phyloP scores from a whole-genome alignment of 768 basidiomycete genomes.

The Tricholoma matsutake region DNA sequence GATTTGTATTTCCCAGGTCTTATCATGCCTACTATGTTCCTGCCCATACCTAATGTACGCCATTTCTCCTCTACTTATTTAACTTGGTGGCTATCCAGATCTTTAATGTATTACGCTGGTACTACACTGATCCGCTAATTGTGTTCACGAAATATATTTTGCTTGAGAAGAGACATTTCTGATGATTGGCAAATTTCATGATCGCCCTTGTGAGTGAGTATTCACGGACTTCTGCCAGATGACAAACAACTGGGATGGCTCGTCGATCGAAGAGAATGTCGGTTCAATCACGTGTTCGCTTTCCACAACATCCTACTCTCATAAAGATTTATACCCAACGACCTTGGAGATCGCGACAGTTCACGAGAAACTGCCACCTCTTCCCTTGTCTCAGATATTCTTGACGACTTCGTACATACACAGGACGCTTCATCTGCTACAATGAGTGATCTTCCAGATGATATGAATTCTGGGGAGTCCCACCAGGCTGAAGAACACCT shows the following conservation, averaged over 20 bases:
- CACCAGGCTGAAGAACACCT: not conserved
- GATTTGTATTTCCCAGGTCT: slow-evolving; percentile 68
- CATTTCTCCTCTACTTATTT: slow-evolving; percentile 32
- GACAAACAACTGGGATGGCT: slow-evolving; percentile 90
- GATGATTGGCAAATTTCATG: slow-evolving; percentile 74
- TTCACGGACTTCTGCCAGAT: slow-evolving; percentile 45
- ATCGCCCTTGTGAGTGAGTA: slow-evolving; percentile 20
- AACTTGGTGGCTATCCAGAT: slow-evolving; percentile 59
- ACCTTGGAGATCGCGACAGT: not conserved
- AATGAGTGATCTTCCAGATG: not conserved
- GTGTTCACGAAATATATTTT: slow-evolving; percentile 83
- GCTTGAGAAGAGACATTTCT: slow-evolving; percentile 69
- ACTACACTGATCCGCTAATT: slow-evolving; percentile 82
- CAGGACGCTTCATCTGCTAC: not conserved
- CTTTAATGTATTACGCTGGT: slow-evolving; percentile 44
- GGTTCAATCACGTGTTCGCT: too few relatives aligned
- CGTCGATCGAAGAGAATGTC: too few relatives aligned
- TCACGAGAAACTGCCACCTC: slow-evolving; percentile 9
- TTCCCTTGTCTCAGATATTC: not conserved
- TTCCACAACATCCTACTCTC: too few relatives aligned
- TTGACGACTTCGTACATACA: not conserved
- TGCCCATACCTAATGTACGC: slow-evolving; percentile 90
- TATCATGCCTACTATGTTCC: slow-evolving; percentile 72
- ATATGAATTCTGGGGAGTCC: not conserved
- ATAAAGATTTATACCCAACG: too few relatives aligned